Evolutionary conservation across 768 basidiomycete species (phyloP), one percentile per base, ranked within the genome.

Genomic region (Hygrocybe punicea): DNA sequence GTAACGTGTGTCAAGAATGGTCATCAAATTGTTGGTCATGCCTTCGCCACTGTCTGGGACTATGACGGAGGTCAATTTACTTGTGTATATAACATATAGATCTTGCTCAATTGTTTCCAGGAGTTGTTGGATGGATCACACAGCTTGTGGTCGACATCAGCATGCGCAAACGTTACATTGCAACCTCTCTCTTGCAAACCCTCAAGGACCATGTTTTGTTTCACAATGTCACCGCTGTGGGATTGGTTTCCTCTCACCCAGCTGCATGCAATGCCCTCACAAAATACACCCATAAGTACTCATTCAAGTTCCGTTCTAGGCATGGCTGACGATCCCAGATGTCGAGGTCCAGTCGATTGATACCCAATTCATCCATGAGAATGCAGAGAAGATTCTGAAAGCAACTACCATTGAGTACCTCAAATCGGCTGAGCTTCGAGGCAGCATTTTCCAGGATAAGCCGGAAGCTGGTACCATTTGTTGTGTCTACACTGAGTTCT

Each of bases 171-270:
- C 65, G 58, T 1, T 45, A 60, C 51, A 67, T 74, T 51, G 71
- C 72, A 3, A 70, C 73, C 6, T 21, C 53, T n/a, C 64, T 75
- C 16, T 29, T 75, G 5, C 65, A 60, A 16, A 51, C 40, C 0
- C 53, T 74, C 50, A 64, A 65, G 49, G 2, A 13, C 1, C 58
- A 63, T 24, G 17, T 21, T 1, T 37, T 63, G 13, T 70, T 71
- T 55, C 21, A 50, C 3, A 42, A 59, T 37, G 58, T 72, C 24
- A 66, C 56, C 1, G 62, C 63, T 6, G 44, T 73, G 29, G 72
- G 72, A 3, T 51, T 74, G 4, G 71, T 59, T 3, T 73, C 73
- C 0, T 70, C 73, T 14, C 72, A 69, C 34, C 68, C 70, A 2
- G 69, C 69, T 3, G 65, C 73, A 0, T 65, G 67, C 6, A 44